Conservation (phyloP, 2,329 filamentous ascomycete genomes). For the Fonsecaea erecta region DNA sequence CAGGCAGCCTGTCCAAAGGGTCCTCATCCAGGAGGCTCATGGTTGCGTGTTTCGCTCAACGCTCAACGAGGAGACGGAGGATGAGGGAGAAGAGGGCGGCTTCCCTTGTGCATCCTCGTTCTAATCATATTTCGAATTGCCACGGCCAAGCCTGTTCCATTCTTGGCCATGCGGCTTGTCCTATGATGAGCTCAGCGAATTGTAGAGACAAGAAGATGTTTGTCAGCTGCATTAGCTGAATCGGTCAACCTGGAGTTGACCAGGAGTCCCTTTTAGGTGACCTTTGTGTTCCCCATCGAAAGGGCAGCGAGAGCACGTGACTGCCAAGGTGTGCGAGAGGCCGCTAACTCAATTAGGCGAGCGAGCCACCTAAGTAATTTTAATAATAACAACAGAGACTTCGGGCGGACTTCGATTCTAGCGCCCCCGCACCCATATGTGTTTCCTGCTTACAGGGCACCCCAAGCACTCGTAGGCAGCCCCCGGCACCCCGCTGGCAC, state of each 20-base stretch:
- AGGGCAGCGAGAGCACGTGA: too few species aligned
- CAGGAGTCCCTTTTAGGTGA: too few species aligned
- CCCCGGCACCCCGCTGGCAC: neutral
- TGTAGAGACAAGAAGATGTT: neutral
- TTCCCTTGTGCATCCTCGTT: neutral
- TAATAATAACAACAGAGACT: neutral
- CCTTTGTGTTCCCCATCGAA: too few species aligned
- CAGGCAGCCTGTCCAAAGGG: neutral
- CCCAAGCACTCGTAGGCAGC: neutral
- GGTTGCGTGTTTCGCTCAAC: neutral
- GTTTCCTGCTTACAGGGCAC: neutral
- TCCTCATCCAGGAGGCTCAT: conserved; percentile 6
- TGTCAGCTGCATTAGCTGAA: conserved; percentile 15
- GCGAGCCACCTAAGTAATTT: too few species aligned
- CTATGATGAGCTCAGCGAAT: conserved; percentile 18
- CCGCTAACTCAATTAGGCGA: neutral
- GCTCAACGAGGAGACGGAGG: neutral
- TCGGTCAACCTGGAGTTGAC: neutral
- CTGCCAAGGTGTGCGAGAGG: too few species aligned
- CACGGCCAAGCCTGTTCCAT: conserved; percentile 5
- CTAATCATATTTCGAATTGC: neutral
- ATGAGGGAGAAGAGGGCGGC: neutral
- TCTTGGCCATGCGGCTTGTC: conserved; percentile 6
- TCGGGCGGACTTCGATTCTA: neutral
- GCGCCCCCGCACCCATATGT: too few species aligned